Base-by-base conservation (phyloP, 345 rosid species). In the Populus simonii region DNA sequence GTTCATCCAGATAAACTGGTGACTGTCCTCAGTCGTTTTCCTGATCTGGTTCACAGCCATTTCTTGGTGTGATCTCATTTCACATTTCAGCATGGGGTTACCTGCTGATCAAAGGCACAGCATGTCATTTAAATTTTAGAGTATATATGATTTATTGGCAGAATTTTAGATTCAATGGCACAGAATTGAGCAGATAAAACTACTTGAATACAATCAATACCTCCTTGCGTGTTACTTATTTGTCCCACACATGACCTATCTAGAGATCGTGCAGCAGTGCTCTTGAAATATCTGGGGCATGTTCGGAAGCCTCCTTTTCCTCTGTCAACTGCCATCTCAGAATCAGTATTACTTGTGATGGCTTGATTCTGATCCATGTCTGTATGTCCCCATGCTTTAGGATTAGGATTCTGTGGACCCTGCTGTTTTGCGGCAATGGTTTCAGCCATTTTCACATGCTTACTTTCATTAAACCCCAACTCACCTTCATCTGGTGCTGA, bases 51-150 rank as follows among this genome's bases (percentile, higher is more conserved):
- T 79, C 68, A 87, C 93, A 35, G 93, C 92, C 93, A 87, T 85
- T 84, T 94, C 95, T 33, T 87, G 88, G 79, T 91, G 82, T 7
- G 97, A 94, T 74, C 88, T 83, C 89, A 94, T 67, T 74, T 93
- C 97, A 71, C 71, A 89, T 74, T 89, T 90, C 47, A 89, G 86
- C 88, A 72, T 84, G 1, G 87, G 25, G 82, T 85, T 89, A 11
- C 91, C 98, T 93, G n/a, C 61, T 20, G 74, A 86, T 35, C 15
- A 76, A 41, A 45, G 16, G 69, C 23, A 67, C 36, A 70, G 1
- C 7, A 73, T 17, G 31, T 38, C 49, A 39, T 6, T 59, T 41
- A 41, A 1, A 41, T 41, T 33, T 41, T 41, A 41, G 45, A 41
- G 45, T 41, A 41, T 41, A 35, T 67, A 65, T 65, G 68, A 17